Conservation (phyloP, 2,329 filamentous ascomycete species). For the Diaporthe destruens region DNA sequence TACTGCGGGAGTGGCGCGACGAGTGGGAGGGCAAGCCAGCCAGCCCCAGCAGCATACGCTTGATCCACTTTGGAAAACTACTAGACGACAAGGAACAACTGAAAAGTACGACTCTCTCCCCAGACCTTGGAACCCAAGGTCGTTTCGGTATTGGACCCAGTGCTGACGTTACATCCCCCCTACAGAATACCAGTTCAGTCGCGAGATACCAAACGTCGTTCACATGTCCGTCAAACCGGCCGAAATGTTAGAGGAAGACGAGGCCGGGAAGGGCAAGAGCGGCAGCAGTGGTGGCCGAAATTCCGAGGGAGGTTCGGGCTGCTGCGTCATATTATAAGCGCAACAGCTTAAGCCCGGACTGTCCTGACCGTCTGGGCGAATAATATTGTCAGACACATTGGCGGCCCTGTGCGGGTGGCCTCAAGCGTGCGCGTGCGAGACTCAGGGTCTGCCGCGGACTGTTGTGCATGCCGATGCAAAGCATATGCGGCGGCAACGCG, state of each 20-base stretch:
- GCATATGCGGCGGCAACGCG: slow-evolving; percentile 3
- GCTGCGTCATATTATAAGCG: slow-evolving; percentile 65
- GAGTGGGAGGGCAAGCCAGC: slow-evolving; percentile 92
- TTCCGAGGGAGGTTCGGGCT: slow-evolving; percentile 57
- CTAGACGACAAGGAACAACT: slow-evolving; percentile 89
- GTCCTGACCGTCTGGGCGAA: background rate
- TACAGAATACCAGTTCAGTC: slow-evolving; percentile 82
- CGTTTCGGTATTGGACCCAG: background rate
- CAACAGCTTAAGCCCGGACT: background rate
- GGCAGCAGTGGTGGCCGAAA: slow-evolving; percentile 55
- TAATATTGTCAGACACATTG: background rate
- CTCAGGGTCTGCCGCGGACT: background rate
- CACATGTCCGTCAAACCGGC: slow-evolving; percentile 94
- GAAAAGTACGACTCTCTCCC: slow-evolving; percentile 72
- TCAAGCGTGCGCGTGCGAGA: background rate
- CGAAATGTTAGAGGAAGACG: slow-evolving; percentile 85
- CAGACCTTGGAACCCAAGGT: background rate
- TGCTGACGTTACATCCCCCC: slow-evolving; percentile 1
- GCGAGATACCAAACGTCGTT: slow-evolving; percentile 83
- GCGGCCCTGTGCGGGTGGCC: background rate
- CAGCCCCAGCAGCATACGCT: slow-evolving; percentile 87
- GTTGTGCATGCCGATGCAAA: background rate
- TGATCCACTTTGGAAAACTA: slow-evolving; percentile 93
- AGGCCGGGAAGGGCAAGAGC: slow-evolving; percentile 76
- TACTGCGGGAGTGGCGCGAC: slow-evolving; percentile 90